A percentile compares a stretch with the other conserved stretches of the same genome.
phyloP scores from a whole-genome alignment of 169 alveolate genomes.

The Eimeria tenella region DNA sequence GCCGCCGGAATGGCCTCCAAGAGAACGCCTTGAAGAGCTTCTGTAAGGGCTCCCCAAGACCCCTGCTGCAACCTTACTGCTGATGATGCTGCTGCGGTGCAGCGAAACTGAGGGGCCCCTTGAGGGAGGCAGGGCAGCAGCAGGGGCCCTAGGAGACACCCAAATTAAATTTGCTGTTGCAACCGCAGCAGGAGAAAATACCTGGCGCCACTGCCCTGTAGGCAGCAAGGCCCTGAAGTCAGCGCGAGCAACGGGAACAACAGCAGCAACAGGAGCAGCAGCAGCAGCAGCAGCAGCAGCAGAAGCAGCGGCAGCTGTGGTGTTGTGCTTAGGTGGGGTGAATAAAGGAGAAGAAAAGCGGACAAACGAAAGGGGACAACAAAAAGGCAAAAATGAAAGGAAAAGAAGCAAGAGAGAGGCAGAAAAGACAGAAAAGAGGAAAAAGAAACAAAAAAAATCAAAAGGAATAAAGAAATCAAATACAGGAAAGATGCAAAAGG shows the following conservation, averaged over 20 bases:
- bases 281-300: too few species aligned
- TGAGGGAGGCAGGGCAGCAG: neutral
- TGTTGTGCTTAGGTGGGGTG: too few species aligned
- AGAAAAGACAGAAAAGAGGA: neutral
- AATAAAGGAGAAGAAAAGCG: neutral
- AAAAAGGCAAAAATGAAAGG: neutral
- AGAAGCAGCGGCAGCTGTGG: too few species aligned
- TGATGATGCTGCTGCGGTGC: constrained; percentile 8
- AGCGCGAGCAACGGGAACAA: neutral
- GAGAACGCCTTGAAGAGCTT: neutral
- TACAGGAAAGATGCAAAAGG: neutral
- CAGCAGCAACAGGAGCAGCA: neutral
- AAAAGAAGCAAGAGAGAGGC: neutral
- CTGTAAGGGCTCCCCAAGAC: neutral
- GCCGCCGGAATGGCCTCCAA: neutral
- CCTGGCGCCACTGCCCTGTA: constrained; percentile 24
- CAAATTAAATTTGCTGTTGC: constrained; percentile 5
- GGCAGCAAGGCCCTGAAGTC: neutral
- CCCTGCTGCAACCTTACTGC: neutral
- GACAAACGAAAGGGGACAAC: neutral
- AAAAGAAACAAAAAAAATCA: neutral
- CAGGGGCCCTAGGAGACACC: neutral
- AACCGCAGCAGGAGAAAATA: neutral
- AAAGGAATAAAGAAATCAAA: neutral
- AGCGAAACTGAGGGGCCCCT: neutral